Base-by-base conservation (phyloP, 2,329 filamentous ascomycete genomes). In the Dothideomycetes sp. region DNA sequence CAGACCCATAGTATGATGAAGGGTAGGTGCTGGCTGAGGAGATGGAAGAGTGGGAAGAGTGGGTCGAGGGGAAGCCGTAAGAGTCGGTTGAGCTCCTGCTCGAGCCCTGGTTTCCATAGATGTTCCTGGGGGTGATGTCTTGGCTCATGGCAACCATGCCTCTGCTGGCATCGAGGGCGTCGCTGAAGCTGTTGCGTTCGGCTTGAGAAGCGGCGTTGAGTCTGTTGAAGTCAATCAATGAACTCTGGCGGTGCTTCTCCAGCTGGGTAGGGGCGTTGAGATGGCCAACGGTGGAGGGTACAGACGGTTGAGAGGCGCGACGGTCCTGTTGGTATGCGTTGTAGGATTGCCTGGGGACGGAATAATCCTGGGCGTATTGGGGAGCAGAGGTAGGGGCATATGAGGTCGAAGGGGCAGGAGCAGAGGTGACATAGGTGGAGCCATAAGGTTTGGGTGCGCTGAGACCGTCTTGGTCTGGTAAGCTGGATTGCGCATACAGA, bases 121-220 rank as follows among this genome's bases (percentile, higher is more conserved):
- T 85, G 58, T 89, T 91, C 47, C 88, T 73, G 10, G 88, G 86
- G 1, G 87, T 94, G 53, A 80, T 64, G 53, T 95, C 87, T 65
- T 95, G 87, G 73, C 85, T 94, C 74, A 96, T 84, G 25, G 87
- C 86, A 18, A 95, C 75, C 84, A 96, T 95, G 52, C 87, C 86
- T 47, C 91, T 83, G 59, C 87, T 88, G 17, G 88, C 88, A 60
- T 95, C 89, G 43, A 96, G 78, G 19, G 86, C 85, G 58, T 95
- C 89, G 50, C 82, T 84, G 60, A 88, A 93, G 52, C 80, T 82
- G 52, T 81, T 71, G 41, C 73, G 69, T 35, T 69, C 79, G 58
- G 65, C 76, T 67, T 64, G 74, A 60, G 64, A 69, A 20, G 56
- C 51, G 37, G 75, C 64, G 50, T 65, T 68, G 60, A 77, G 74